Percentiles rank a stretch among this genome's conserved stretches.
Conservation (phyloP, 164 flowering plant species). For the Chimonanthus praecox region DNA sequence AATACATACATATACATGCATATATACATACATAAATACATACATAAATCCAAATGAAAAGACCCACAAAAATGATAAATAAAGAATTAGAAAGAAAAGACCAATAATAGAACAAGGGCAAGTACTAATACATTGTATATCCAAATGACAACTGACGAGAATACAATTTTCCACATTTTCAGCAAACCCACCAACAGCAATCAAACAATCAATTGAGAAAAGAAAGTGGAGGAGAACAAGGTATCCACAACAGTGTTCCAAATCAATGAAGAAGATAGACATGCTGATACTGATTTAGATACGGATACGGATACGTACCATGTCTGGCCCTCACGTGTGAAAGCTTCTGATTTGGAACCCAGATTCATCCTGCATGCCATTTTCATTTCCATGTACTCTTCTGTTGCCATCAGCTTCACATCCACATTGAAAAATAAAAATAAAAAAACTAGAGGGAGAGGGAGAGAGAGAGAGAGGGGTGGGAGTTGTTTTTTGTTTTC, state of each 20-base stretch:
- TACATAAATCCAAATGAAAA: neutral
- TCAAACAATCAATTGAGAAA: neutral
- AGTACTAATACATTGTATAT: no score
- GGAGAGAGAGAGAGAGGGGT: neutral
- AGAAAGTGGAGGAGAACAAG: neutral
- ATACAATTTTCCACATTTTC: neutral
- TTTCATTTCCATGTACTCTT: neutral
- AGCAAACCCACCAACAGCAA: neutral
- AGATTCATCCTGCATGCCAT: constrained; percentile 59
- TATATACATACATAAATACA: neutral
- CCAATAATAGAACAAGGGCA: no score
- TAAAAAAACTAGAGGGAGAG: neutral
- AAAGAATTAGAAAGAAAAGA: neutral
- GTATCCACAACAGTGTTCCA: neutral
- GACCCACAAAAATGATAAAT: neutral
- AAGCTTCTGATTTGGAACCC: constrained; percentile 57
- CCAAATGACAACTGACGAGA: neutral
- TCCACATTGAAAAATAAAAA: no score
- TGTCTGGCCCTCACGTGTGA: constrained; percentile 45
- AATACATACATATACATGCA: no score
- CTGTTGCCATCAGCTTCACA: no score
- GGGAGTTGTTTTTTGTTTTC: neutral
- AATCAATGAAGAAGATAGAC: neutral
- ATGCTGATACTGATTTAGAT: neutral
- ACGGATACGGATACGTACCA: constrained; percentile 32